These are phyloP conservation scores for Bolboschoenus planiculmis DNA, from an alignment of 176 grass and related monocot species.

Conservation along the genomic window DNA sequence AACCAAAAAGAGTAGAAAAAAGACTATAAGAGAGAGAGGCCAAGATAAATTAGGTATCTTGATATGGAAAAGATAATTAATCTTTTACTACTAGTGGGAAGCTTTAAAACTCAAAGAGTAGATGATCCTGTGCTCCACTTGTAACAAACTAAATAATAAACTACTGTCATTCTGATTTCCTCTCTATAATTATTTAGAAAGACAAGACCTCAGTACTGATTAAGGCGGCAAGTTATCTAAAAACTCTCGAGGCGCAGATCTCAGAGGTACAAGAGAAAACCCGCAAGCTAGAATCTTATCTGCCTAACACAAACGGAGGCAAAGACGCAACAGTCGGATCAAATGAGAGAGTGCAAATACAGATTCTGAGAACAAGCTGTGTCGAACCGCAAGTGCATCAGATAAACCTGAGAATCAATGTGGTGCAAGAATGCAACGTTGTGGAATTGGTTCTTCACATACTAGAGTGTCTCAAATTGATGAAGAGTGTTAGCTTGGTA, in stretches of 20 bases:
- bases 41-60: neutral
- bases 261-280: constrained; percentile 81
- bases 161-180: neutral
- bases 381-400: constrained; percentile 19
- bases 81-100: neutral
- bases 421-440: constrained; percentile 67
- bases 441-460: constrained; percentile 63
- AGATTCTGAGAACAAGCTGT: constrained; percentile 29
- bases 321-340: neutral
- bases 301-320: constrained; percentile 14
- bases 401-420: constrained; percentile 58
- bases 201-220: constrained; percentile 87
- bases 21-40: neutral
- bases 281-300: constrained; percentile 49
- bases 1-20: neutral
- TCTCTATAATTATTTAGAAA: constrained; percentile 42
- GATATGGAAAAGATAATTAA: neutral
- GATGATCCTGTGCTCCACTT: neutral
- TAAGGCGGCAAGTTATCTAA: constrained; percentile 57
- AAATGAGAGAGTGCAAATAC: constrained; percentile 38
- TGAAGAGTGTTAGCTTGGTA: constrained; percentile 32
- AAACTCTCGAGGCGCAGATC: constrained; percentile 49
- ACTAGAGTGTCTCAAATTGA: constrained; percentile 53
- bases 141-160: neutral
- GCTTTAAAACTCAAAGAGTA: neutral